Percentiles rank a stretch among this genome's conserved stretches.
These are phyloP conservation scores for Aspergillus flavus DNA, from an alignment of 2,329 filamentous ascomycete genomes.

Conservation along the genomic window DNA sequence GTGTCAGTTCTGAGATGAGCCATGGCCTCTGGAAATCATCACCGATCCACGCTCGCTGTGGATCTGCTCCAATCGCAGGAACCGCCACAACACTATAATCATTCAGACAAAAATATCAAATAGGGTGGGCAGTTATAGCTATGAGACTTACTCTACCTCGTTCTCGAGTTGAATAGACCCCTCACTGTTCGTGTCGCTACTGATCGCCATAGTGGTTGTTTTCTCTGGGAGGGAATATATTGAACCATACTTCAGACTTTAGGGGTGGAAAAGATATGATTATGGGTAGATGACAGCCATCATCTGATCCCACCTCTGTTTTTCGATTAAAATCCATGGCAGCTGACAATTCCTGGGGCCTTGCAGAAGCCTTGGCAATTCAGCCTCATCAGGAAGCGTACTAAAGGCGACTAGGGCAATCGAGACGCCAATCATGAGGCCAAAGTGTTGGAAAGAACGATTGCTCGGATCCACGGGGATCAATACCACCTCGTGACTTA, in stretches of 20 bases:
- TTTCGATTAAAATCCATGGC: conserved; percentile 4
- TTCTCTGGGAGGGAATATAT: not conserved
- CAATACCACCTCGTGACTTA: not conserved
- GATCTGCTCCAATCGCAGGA: conserved; percentile 39
- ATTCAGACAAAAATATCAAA: not conserved
- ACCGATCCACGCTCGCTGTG: conserved; percentile 30
- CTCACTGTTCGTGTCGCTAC: not conserved
- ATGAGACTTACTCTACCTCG: conserved; percentile 31
- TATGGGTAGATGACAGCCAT: conserved; percentile 3
- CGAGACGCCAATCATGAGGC: conserved; percentile 5
- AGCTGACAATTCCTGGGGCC: conserved; percentile 16
- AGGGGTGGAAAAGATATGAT: not conserved
- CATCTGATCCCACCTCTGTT: conserved; percentile 17
- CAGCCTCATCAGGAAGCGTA: conserved; percentile 11
- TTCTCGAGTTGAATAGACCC: conserved; percentile 1
- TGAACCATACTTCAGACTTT: not conserved
- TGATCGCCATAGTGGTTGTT: not conserved
- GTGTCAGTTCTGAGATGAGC: conserved; percentile 28
- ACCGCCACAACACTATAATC: conserved; percentile 35
- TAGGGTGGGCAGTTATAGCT: not conserved
- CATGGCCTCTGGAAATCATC: conserved; percentile 26
- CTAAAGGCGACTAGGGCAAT: not conserved
- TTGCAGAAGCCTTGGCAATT: conserved; percentile 9
- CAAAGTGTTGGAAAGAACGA: not conserved
- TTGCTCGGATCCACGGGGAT: not conserved